Evolutionary conservation across 352 stramenopile species (phyloP).

Genomic region (Elongisporangium anandrum): DNA sequence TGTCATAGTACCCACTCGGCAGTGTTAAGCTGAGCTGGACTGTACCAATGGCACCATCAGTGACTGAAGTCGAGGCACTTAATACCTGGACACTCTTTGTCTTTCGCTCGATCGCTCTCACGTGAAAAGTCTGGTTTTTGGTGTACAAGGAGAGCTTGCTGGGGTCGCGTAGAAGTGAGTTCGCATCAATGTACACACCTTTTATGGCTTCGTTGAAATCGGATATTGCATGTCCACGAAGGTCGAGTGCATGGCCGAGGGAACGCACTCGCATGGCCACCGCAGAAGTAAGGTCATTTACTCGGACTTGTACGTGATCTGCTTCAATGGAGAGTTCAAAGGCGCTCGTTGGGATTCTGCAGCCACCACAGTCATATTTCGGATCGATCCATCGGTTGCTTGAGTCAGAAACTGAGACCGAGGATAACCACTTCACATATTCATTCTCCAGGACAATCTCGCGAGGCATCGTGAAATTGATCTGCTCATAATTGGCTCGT

Average conservation of each 20-base stretch:
- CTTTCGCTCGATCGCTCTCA: background rate
- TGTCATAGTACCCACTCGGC: background rate
- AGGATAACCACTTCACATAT: background rate
- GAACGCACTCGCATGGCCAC: background rate
- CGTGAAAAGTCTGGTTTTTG: conserved; percentile 5
- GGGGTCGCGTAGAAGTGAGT: background rate
- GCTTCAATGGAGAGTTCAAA: conserved; percentile 7
- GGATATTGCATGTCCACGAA: conserved; percentile 4
- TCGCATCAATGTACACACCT: conserved; percentile 13
- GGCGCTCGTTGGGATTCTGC: conserved; percentile 4
- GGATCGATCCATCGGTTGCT: conserved; percentile 10
- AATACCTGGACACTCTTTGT: conserved; percentile 1
- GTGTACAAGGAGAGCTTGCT: conserved; percentile 1
- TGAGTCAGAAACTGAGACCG: background rate
- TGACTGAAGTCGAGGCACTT: background rate
- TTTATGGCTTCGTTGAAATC: conserved; percentile 13
- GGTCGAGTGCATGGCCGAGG: conserved; percentile 2
- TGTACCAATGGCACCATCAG: background rate
- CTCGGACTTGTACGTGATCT: conserved; percentile 4
- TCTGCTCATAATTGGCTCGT: background rate
- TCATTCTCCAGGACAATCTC: background rate
- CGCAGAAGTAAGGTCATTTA: background rate
- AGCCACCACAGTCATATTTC: conserved; percentile 9
- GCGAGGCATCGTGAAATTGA: background rate
- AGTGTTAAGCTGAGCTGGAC: background rate